These are phyloP conservation scores for Pseudogymnoascus destructans DNA, from an alignment of 2,329 filamentous ascomycete genomes.

Conservation along the genomic window DNA sequence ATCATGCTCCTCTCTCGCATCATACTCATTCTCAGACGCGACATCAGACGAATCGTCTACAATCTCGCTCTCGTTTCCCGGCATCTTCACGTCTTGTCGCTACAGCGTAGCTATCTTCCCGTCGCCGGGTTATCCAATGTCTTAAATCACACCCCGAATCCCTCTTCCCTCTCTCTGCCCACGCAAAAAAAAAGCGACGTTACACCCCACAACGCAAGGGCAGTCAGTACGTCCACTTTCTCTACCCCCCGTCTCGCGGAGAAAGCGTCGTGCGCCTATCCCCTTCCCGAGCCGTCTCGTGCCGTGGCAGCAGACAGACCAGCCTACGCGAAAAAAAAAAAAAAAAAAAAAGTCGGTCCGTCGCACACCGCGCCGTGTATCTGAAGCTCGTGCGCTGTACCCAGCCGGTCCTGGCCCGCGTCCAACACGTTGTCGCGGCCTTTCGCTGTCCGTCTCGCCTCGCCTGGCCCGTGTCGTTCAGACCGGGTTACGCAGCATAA, in stretches of 20 bases:
- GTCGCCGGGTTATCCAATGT: constrained; percentile 15
- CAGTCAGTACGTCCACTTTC: not conserved
- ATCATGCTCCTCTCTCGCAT: constrained; percentile 25
- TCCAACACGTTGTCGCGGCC: not conserved
- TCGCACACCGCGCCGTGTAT: not conserved
- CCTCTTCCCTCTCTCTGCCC: not conserved
- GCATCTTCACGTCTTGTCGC: constrained; percentile 18
- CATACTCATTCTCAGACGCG: constrained; percentile 26
- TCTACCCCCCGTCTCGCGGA: not conserved
- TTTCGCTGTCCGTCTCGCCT: not conserved
- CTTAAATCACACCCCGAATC: constrained; percentile 27
- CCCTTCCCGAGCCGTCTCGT: constrained; percentile 9
- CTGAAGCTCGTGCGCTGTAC: not conserved
- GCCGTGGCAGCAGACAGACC: constrained; percentile 8
- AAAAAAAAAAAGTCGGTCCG: too few relatives aligned
- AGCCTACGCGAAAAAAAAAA: not conserved
- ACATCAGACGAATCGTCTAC: constrained; percentile 26
- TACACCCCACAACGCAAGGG: not conserved
- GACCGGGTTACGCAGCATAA: not conserved
- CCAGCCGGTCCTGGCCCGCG: not conserved
- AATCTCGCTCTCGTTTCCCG: constrained; percentile 22
- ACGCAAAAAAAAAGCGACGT: not conserved
- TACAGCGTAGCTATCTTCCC: not conserved
- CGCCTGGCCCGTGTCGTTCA: not conserved
- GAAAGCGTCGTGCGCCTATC: not conserved